Evolutionary conservation across 352 stramenopile species (phyloP), one percentile per base, ranked within the genome.

Genomic region (Globisporangium mamillatum): DNA sequence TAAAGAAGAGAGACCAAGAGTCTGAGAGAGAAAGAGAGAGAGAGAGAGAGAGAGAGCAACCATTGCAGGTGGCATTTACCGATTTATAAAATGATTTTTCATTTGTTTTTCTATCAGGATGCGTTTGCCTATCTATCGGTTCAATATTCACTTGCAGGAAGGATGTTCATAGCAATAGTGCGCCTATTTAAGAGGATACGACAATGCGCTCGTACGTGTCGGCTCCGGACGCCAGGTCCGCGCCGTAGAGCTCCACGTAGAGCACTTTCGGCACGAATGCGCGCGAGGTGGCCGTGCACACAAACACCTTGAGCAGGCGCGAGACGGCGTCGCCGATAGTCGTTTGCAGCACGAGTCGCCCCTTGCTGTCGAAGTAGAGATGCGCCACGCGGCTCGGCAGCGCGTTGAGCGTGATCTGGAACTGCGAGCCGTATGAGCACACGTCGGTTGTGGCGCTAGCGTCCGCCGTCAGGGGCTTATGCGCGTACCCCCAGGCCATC

Each of bases 231-330:
- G 79, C 77, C 29, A 93, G 32, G 56, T 68, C 69, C 32, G 74
- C 81, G 58, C 85, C 85, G 70, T 88, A 92, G 20, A 93, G 74
- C 58, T 93, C 85, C 1, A 93, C 83, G 71, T 91, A 91, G 32
- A 88, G 70, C 65, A 93, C 85, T 62, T 89, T 89, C 29, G 85
- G 85, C 69, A 93, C 81, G 62, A 93, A 93, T 27, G 76, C 77
- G 52, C 74, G 56, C 8, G 77, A 77, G 60, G 74, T 80, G 66
- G 67, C 77, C 12, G 85, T 91, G 68, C 85, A 88, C 50, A 93
- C 79, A 67, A 78, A 93, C 16, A 93, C 79, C 71, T 93, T 93
- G 75, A 81, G 88, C 54, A 93, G 73, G 0, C 85, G 80, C 64
- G 85, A 90, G 14, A 55, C 46, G 0, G 50, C 57, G 10, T 69